Evolutionary conservation across 2,329 filamentous ascomycete genomes (phyloP).

Genomic region (Calonectria honghensis): DNA sequence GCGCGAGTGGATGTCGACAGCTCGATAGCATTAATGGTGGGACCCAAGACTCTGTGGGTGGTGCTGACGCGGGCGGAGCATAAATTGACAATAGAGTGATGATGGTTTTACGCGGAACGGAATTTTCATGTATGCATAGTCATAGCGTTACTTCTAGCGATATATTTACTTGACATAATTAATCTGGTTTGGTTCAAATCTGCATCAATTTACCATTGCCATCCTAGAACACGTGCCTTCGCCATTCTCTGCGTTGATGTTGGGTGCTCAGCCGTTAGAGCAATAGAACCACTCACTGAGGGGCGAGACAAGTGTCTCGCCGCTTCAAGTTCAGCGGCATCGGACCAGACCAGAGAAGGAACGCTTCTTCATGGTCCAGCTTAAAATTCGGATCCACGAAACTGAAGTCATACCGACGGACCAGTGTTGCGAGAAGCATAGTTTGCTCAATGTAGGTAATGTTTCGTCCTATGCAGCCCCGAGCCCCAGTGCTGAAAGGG

Average conservation of each 20-base stretch:
- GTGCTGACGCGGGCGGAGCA: conserved; percentile 51
- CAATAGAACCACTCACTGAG: background rate
- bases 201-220: background rate
- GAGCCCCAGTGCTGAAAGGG: conserved; percentile 63
- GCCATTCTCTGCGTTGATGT: background rate
- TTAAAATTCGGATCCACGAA: conserved; percentile 45
- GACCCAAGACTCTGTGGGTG: conserved; percentile 60
- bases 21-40: conserved; percentile 53
- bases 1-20: conserved; percentile 56
- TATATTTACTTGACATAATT: background rate
- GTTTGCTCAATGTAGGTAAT: conserved; percentile 67
- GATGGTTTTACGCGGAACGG: background rate
- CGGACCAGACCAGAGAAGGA: conserved; percentile 47
- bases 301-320: background rate
- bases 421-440: conserved; percentile 63
- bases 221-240: background rate
- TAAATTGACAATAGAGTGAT: conserved; percentile 10
- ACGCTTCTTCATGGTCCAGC: conserved; percentile 43
- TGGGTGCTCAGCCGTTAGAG: background rate
- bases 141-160: background rate
- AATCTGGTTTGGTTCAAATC: background rate
- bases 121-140: background rate
- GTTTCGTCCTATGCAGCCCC: conserved; percentile 65
- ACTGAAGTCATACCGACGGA: conserved; percentile 65
- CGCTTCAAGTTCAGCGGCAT: conserved; percentile 46